Evolutionary conservation across 73 alveolate species (phyloP).

Genomic region (Stentor coeruleus): DNA sequence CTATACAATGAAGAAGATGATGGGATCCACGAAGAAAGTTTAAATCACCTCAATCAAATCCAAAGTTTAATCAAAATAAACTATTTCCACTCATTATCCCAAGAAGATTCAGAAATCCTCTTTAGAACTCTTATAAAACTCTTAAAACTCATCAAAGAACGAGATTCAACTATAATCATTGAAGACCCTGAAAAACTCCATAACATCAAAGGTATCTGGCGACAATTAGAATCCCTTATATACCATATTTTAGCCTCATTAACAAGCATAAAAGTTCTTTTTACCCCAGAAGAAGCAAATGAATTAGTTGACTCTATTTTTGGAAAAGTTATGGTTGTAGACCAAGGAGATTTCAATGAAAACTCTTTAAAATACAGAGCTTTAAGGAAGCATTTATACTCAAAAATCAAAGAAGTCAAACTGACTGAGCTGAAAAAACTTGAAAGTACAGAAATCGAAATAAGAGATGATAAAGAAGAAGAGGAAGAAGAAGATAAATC

Average conservation of each 20-base stretch:
- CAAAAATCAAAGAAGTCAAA: conserved; percentile 2
- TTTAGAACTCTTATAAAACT: not conserved
- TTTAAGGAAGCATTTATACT: not conserved
- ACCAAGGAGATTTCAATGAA: conserved; percentile 10
- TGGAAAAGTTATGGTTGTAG: not conserved
- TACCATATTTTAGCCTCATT: conserved; percentile 6
- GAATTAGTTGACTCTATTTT: conserved; percentile 4
- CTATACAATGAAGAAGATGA: conserved; percentile 19
- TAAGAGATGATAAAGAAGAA: conserved; percentile 20
- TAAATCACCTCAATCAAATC: conserved; percentile 11
- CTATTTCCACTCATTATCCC: not conserved
- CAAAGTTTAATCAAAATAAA: not conserved
- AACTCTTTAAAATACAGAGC: conserved; percentile 11
- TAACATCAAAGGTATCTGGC: not conserved
- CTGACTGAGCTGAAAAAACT: not conserved
- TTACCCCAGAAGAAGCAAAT: conserved; percentile 8
- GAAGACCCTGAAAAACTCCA: conserved; percentile 11
- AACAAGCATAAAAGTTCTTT: not conserved
- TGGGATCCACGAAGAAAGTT: conserved; percentile 19
- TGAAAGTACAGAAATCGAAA: conserved; percentile 13
- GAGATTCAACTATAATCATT: not conserved
- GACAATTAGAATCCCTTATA: not conserved
- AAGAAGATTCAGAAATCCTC: not conserved
- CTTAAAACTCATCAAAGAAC: not conserved
- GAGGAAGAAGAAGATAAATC: conserved; percentile 17